Evolutionary conservation across 441 rosid genomes (phyloP).

Genomic region (Adansonia gregorii): DNA sequence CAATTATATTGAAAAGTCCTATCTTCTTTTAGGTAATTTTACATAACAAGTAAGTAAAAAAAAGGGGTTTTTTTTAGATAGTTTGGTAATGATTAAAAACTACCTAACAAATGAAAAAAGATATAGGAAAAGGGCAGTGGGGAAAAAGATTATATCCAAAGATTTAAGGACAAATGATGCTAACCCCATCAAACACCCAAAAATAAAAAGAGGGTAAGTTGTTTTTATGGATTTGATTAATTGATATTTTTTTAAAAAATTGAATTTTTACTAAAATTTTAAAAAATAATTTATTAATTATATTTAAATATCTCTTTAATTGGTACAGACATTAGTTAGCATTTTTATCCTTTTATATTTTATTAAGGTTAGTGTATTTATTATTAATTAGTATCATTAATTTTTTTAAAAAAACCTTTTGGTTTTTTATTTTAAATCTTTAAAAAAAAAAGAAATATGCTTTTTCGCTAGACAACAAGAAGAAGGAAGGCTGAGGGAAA

Average conservation of each 20-base stretch:
- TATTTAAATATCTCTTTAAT: too few species aligned
- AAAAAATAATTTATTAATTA: too few species aligned
- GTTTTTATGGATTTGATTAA: background rate
- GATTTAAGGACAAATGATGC: conserved; percentile 2
- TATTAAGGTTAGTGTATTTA: background rate
- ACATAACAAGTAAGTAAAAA: background rate
- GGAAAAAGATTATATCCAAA: conserved; percentile 11
- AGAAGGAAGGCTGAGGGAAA: background rate
- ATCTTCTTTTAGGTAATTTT: background rate
- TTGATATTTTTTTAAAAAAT: background rate
- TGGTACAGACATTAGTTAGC: too few species aligned
- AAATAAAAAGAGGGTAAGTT: background rate
- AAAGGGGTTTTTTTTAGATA: background rate
- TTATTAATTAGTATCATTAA: background rate
- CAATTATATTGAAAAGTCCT: background rate
- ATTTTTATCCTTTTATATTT: too few species aligned
- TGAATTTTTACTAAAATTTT: too few species aligned
- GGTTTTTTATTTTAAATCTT: too few species aligned
- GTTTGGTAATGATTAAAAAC: background rate
- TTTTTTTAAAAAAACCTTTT: background rate
- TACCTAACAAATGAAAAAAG: conserved; percentile 12
- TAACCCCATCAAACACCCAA: conserved; percentile 5
- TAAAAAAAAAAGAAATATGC: background rate
- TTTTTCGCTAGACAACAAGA: conserved; percentile 17
- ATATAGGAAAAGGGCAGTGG: background rate